These are phyloP conservation scores for Russula compacta DNA, from an alignment of 768 basidiomycete species.

Conservation along the genomic window DNA sequence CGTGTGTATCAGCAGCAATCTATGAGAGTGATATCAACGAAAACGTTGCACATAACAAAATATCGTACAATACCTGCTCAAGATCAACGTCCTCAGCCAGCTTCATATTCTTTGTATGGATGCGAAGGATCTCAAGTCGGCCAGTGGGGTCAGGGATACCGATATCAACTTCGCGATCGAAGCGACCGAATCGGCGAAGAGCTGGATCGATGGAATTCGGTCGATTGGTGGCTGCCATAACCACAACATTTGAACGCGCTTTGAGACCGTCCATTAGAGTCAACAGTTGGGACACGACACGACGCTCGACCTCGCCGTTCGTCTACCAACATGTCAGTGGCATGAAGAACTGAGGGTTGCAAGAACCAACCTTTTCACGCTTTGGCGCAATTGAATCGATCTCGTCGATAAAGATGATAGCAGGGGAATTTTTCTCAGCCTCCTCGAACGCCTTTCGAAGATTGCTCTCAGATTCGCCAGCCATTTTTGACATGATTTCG, in stretches of 20 bases:
- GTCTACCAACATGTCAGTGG: constrained; percentile 44
- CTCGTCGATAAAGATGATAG: constrained; percentile 99
- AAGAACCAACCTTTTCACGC: constrained; percentile 80
- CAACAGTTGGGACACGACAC: constrained; percentile 95
- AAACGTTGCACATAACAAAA: not conserved
- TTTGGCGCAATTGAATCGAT: constrained; percentile 99
- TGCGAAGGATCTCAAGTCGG: constrained; percentile 95
- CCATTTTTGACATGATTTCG: constrained; percentile 99
- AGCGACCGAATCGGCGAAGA: constrained; percentile 96
- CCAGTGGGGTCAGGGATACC: constrained; percentile 99
- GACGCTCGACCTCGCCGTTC: constrained; percentile 98
- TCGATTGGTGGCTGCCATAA: constrained; percentile 98
- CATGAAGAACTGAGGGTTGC: not conserved
- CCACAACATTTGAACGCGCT: constrained; percentile 97
- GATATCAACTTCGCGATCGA: constrained; percentile 99
- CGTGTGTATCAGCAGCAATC: constrained; percentile 99
- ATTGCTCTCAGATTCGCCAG: constrained; percentile 96
- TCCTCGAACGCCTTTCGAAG: constrained; percentile 98
- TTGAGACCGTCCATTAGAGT: constrained; percentile 99
- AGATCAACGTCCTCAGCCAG: constrained; percentile 93
- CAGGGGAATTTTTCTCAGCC: constrained; percentile 98
- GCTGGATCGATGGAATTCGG: constrained; percentile 99
- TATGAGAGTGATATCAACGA: constrained; percentile 28
- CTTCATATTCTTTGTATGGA: constrained; percentile 99
- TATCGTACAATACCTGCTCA: constrained; percentile 58